Base-by-base conservation (phyloP, 441 rosid genomes). In the Populus hybrid region DNA sequence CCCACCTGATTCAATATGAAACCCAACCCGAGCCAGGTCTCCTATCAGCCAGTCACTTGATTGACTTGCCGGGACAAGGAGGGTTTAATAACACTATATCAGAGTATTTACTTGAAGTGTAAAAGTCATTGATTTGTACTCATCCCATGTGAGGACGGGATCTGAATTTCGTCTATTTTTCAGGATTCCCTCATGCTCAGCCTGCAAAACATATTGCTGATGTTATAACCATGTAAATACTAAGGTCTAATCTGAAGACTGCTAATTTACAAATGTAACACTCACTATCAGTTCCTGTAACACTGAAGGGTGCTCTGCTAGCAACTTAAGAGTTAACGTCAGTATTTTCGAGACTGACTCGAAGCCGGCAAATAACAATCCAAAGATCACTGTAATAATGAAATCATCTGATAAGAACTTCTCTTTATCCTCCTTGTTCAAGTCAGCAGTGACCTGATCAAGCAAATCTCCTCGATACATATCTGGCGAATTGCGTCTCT, bases 371-470 rank as follows among this genome's bases (percentile, higher is more conserved):
- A 80, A 50, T 9, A 67, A 12, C 18, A 68, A 18, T 0, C 10
- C 82, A 32, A 82, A 77, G 36, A 87, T 19, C 5, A 75, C 4
- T 3, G 64, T 75, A 21, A 53, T 61, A 38, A 80, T 63, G 19
- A 82, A 78, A 4, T 85, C 83, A 2, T 79, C 81, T 10, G 86
- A 80, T 30, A 82, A 10, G 65, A 81, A 84, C 16, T 80, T 74
- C 61, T 87, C 75, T 1, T 74, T 46, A 24, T 12, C 12, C 82
- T 46, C 57, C 57, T 14, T 46, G 18, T 46, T 46, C 57, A 82
- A 79, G 64, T 76, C 83, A 12, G 61, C 3, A 0, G 79, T 28
- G 2, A 69, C 50, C 4, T 81, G 79, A 73, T 77, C 80, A 11
- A 85, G 76, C 1, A 81, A 34, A 67, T 85, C 87, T 16, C 53